phyloP scores from a whole-genome alignment of 2,329 filamentous ascomycete genomes.

The Intubia oerlemansii region DNA sequence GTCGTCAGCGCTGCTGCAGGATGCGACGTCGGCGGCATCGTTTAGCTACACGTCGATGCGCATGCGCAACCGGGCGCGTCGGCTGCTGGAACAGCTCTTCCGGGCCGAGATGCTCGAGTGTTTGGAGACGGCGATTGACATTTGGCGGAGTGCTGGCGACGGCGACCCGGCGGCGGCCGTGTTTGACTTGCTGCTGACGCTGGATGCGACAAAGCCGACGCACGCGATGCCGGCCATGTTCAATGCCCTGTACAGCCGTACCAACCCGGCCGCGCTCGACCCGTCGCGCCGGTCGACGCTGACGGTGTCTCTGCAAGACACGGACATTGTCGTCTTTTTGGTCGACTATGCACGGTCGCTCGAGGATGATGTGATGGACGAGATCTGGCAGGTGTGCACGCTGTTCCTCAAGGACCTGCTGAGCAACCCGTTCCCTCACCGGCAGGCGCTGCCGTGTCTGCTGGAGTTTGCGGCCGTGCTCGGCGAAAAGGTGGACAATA shows the following conservation, averaged over 20 bases:
- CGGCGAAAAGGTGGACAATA: constrained; percentile 92
- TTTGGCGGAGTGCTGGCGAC: constrained; percentile 40
- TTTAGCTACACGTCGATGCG: constrained; percentile 80
- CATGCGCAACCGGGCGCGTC: constrained; percentile 72
- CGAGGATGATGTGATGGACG: constrained; percentile 93
- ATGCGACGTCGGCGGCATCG: constrained; percentile 51
- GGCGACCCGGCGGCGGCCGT: constrained; percentile 26
- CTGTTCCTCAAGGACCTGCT: constrained; percentile 77
- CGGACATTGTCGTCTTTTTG: constrained; percentile 70
- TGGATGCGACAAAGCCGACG: constrained; percentile 78
- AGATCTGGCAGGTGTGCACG: constrained; percentile 92
- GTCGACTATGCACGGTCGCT: constrained; percentile 77
- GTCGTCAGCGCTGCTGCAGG: constrained; percentile 11
- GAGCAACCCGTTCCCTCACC: constrained; percentile 82
- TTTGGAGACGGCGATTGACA: constrained; percentile 69
- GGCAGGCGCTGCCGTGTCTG: constrained; percentile 69
- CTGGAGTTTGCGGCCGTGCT: constrained; percentile 78
- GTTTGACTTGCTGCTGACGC: constrained; percentile 69
- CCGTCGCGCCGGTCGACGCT: constrained; percentile 66
- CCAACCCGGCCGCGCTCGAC: constrained; percentile 64
- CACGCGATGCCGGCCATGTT: constrained; percentile 87
- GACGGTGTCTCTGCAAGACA: constrained; percentile 65
- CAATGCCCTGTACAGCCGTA: constrained; percentile 88
- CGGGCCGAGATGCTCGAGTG: constrained; percentile 83
- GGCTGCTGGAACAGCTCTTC: constrained; percentile 82